A percentile compares a stretch with the other conserved stretches of the same genome.
These are phyloP conservation scores for Puccinellia tenuiflora DNA, from an alignment of 176 grass and related monocot species.

Conservation along the genomic window DNA sequence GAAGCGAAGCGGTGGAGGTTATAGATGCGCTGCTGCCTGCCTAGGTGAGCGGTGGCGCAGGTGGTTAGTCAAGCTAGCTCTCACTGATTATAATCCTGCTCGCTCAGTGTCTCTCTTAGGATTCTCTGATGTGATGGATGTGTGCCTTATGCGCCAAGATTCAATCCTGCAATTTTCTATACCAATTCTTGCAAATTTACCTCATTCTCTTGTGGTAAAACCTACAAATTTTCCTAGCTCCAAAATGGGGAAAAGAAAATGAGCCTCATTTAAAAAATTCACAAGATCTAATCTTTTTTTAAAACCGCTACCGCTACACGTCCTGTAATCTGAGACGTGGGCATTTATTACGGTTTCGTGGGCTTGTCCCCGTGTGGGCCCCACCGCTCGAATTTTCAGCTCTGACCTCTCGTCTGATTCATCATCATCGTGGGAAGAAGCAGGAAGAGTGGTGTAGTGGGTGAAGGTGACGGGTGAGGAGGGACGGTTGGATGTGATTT, in stretches of 20 bases:
- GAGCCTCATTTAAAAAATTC: too few species aligned
- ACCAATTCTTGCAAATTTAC: too few species aligned
- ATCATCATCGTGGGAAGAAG: neutral
- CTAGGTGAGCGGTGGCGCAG: neutral
- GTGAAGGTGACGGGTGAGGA: neutral
- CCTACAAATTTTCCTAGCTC: too few species aligned
- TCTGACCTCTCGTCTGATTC: neutral
- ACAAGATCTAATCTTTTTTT: too few species aligned
- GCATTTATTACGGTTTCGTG: conserved; percentile 30
- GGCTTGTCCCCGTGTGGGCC: neutral
- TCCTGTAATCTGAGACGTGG: neutral
- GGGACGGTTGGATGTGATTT: conserved; percentile 21
- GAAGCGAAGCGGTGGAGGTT: neutral
- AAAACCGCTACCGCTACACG: too few species aligned
- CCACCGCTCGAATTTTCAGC: neutral
- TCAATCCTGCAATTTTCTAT: neutral
- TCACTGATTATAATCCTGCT: neutral
- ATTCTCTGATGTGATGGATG: conserved; percentile 13
- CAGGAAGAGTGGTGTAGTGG: neutral
- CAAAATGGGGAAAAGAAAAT: too few species aligned
- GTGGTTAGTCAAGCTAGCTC: neutral
- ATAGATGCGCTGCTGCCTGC: neutral
- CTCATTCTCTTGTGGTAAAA: too few species aligned
- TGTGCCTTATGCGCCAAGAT: neutral
- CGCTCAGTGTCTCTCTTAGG: conserved; percentile 18